A percentile compares a stretch with the other conserved stretches of the same genome.
Conservation (phyloP, 371 early-diverging fungal genomes). For the Catenaria anguillulae region DNA sequence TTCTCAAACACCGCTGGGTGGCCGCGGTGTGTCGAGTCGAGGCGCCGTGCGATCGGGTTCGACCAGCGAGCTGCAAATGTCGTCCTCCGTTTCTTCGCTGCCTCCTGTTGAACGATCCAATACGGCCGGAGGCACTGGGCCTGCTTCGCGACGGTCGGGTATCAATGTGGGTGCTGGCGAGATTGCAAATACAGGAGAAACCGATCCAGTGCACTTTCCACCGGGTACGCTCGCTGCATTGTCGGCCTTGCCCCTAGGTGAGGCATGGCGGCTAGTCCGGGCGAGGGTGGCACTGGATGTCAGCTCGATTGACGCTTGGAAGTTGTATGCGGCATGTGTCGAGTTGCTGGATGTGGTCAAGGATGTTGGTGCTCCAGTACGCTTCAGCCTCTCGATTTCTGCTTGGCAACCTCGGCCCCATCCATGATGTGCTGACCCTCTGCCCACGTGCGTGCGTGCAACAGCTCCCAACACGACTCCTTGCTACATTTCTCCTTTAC, state of each 20-base stretch:
- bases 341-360: background rate
- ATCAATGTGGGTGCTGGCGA: constrained; percentile 1
- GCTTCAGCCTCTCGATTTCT: too few species aligned
- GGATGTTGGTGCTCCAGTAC: background rate
- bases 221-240: constrained; percentile 13
- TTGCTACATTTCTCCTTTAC: background rate
- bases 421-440: too few species aligned
- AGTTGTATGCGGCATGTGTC: background rate
- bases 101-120: too few species aligned
- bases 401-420: too few species aligned
- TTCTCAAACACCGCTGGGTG: too few species aligned
- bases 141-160: constrained; percentile 3
- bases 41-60: too few species aligned
- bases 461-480: background rate
- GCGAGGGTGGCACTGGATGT: background rate
- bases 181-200: too few species aligned
- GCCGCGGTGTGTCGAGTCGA: too few species aligned
- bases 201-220: too few species aligned
- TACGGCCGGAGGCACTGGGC: background rate
- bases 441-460: too few species aligned
- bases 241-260: constrained; percentile 12
- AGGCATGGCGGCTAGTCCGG: constrained; percentile 8
- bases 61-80: too few species aligned
- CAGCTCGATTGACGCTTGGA: background rate
- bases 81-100: too few species aligned